Conservation (phyloP, 345 rosid genomes). For the Erucastrum elatum region DNA sequence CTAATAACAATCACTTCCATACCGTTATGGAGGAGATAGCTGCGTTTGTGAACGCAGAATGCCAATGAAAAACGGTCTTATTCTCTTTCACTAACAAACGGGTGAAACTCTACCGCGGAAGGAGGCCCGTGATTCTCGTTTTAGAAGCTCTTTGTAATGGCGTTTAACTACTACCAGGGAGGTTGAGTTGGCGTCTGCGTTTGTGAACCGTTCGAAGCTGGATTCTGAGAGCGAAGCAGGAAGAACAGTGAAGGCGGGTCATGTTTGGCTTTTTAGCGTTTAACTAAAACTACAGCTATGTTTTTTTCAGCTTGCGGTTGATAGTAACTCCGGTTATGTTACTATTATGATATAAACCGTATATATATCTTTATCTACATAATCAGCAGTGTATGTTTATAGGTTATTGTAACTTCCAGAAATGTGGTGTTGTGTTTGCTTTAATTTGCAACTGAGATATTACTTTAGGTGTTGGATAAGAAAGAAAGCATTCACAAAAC, state of each 20-base stretch:
- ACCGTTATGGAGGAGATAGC: slow-evolving; percentile 76
- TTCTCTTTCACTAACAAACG: slow-evolving; percentile 29
- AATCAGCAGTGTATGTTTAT: slow-evolving; percentile 7
- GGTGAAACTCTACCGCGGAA: slow-evolving; percentile 8
- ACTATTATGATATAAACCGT: slow-evolving; percentile 23
- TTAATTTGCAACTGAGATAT: not conserved
- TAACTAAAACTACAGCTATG: slow-evolving; percentile 21
- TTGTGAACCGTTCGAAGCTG: slow-evolving; percentile 28
- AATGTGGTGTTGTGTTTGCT: slow-evolving; percentile 16
- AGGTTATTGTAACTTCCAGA: slow-evolving; percentile 8
- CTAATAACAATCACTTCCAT: slow-evolving; percentile 76
- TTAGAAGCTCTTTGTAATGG: not conserved
- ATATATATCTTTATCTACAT: slow-evolving; percentile 16
- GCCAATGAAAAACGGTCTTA: slow-evolving; percentile 12
- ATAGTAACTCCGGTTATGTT: slow-evolving; percentile 19
- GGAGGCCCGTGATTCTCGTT: slow-evolving; percentile 26
- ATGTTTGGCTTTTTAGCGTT: slow-evolving; percentile 19
- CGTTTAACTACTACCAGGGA: slow-evolving; percentile 24
- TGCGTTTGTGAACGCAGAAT: slow-evolving; percentile 53
- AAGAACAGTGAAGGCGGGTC: slow-evolving; percentile 28
- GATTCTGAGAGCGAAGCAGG: slow-evolving; percentile 30
- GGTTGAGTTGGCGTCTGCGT: slow-evolving; percentile 24
- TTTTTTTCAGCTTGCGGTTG: slow-evolving; percentile 24
- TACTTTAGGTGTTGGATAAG: not conserved
- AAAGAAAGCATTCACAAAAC: no score